Evolutionary conservation across 108 stramenopile genomes (phyloP), one percentile per base, ranked within the genome.

Genomic region (Pseudonitzschia multiseries): DNA sequence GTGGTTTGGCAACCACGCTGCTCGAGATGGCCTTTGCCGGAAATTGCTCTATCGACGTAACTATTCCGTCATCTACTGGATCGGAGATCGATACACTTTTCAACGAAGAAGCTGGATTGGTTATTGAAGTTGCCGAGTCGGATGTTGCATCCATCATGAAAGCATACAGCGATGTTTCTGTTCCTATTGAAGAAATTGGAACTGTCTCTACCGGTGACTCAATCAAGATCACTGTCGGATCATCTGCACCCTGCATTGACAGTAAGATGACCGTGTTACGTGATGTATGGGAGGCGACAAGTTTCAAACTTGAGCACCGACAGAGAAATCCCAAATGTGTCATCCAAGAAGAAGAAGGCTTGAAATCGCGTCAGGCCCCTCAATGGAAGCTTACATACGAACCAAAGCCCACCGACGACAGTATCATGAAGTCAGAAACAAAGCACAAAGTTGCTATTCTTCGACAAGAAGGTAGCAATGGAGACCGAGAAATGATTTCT

Each of bases 11-110:
- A 28, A 92, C 94, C 40, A 81, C 90, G 9, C 73, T 97, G 51
- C 73, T 98, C 69, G 98, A 99, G 81, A 99, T 99, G 99, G 99
- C 99, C 4, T 96, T 99, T 73, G 94, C 97, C 5, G 99, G 99
- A 56, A 96, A 97, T 78, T 96, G 97, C 79, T 93, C 97, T 48
- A 79, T 99, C 33, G 84, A 90, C 40, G 94, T 96, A 21, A 77
- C 83, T 59, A 70, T 98, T 26, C 93, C 96, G 32, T 81, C 86
- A 53, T 73, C 84, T 4, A 71, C 54, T 20, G 85, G 76, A n/a
- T 72, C 81, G n/a, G 88, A 80, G n/a, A 82, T 98, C 52, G 89
- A 77, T 42, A 80, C 89, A 36, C 87, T 98, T 32, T 99, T 98
- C 83, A 92, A 83, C 82, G 99, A 99, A 82, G 99, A 98, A 85